These are phyloP conservation scores for Eleusine indica DNA, from an alignment of 176 grass and related monocot genomes.

Conservation along the genomic window DNA sequence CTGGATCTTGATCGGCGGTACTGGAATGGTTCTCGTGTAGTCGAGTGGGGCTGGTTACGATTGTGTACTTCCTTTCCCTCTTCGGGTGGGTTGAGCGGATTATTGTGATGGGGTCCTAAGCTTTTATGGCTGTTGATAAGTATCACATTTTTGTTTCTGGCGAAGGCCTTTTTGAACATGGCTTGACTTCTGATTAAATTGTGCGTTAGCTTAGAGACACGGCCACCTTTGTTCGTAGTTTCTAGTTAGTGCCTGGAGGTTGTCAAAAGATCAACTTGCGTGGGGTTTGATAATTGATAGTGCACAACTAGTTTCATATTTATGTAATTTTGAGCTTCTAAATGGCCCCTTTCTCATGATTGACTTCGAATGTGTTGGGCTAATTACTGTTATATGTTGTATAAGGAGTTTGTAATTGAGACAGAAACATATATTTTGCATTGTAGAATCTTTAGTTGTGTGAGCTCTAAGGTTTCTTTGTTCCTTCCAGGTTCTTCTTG, in stretches of 20 bases:
- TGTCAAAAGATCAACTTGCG: slow-evolving; percentile 19
- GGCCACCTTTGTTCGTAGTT: not conserved
- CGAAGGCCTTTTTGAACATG: slow-evolving; percentile 1
- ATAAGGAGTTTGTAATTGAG: not conserved
- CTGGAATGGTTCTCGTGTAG: not conserved
- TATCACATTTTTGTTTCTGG: not conserved
- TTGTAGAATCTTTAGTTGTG: not conserved
- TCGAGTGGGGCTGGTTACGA: not conserved
- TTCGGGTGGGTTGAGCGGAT: not conserved
- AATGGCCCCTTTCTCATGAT: not conserved
- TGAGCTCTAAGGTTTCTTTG: not conserved
- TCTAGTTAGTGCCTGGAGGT: not conserved
- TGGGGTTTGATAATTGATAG: not conserved
- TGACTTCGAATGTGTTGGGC: not conserved
- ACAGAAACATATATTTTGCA: slow-evolving; percentile 15
- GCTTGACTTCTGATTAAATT: slow-evolving; percentile 4
- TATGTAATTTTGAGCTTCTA: slow-evolving; percentile 11
- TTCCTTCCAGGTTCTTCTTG: slow-evolving; percentile 80
- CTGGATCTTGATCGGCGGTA: slow-evolving; percentile 38
- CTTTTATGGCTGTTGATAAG: not conserved
- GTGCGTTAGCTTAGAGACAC: not conserved
- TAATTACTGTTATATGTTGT: not conserved
- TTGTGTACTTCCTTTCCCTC: not conserved
- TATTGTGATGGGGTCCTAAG: slow-evolving; percentile 4
- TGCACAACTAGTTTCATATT: not conserved